Base-by-base conservation (phyloP, 306 rosid species). In the Prunus dulcis region DNA sequence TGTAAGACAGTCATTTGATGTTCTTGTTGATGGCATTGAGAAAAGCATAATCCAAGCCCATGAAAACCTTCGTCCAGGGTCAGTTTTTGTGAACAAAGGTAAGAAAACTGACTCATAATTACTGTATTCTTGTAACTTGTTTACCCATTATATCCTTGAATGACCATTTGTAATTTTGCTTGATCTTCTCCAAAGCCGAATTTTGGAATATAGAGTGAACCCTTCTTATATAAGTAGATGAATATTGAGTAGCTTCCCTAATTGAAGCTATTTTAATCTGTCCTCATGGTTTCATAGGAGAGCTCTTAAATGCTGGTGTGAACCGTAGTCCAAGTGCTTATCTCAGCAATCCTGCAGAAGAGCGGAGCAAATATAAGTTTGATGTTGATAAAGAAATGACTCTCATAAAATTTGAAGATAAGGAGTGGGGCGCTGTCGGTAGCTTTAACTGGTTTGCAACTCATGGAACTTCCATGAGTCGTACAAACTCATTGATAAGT, bases 361-460 rank as follows among this genome's bases (percentile, higher is more conserved):
- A 90, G 82, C 84, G 91, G 34, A 81, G 82, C 66, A 88, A 81
- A 64, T 88, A 86, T 23, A 86, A 81, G 74, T 82, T 81, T 74
- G 77, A 88, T 56, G 96, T 90, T 65, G 96, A 90, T 85, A 90
- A 83, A 80, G 92, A 90, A 17, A 90, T 90, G 92, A 84, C 91
- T 27, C 92, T 90, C 61, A 14, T 90, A 34, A 90, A 90, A 80
- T 88, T 90, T 71, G 86, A 84, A 62, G 90, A 86, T 76, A 80
- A 88, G 56, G 72, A 83, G 69, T 79, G 89, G 87, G 92, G 91
- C 14, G 83, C 92, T 56, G 72, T 83, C 19, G 96, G 96, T 70
- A 86, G 87, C 85, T 90, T 90, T 74, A 90, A 85, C 58, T 90
- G 92, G 96, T 88, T 90, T 84, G 92, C 96, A 55, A 90, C 95